phyloP scores from a whole-genome alignment of 768 basidiomycete species.

The Auricularia sp. region DNA sequence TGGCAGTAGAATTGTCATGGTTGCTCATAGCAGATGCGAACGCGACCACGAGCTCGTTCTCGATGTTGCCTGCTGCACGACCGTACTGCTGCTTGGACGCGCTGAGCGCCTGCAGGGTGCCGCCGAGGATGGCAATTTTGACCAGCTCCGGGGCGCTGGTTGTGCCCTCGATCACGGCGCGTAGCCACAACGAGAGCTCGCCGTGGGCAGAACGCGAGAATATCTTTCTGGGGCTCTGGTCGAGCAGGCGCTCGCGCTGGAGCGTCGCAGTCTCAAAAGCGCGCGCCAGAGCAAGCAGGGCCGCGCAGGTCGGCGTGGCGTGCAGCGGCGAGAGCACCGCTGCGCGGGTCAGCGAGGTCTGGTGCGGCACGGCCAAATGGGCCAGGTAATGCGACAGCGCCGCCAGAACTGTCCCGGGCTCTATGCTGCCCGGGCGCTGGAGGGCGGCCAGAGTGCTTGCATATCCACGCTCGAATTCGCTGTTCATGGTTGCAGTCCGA shows the following conservation, averaged over 20 bases:
- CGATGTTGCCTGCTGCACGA: not conserved
- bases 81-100: slow-evolving; percentile 32
- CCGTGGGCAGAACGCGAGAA: slow-evolving; percentile 28
- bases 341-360: slow-evolving; percentile 49
- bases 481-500: not conserved
- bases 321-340: slow-evolving; percentile 43
- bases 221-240: slow-evolving; percentile 25
- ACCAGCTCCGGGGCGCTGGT: slow-evolving; percentile 58
- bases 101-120: slow-evolving; percentile 54
- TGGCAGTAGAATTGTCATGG: not conserved
- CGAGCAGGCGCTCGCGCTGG: slow-evolving; percentile 49
- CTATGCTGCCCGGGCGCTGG: slow-evolving; percentile 33
- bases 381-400: slow-evolving; percentile 54
- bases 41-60: slow-evolving; percentile 1
- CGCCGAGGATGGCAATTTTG: slow-evolving; percentile 52
- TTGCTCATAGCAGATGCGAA: not conserved
- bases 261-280: slow-evolving; percentile 47
- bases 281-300: slow-evolving; percentile 33
- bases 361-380: slow-evolving; percentile 26
- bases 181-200: slow-evolving; percentile 41
- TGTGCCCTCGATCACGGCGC: slow-evolving; percentile 43
- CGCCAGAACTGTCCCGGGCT: slow-evolving; percentile 41
- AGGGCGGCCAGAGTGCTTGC: slow-evolving; percentile 42
- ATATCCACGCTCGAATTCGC: slow-evolving; percentile 25
- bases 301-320: not conserved